Conservation (phyloP, 1,284 basidiomycete genomes). For the Boletus smithii region DNA sequence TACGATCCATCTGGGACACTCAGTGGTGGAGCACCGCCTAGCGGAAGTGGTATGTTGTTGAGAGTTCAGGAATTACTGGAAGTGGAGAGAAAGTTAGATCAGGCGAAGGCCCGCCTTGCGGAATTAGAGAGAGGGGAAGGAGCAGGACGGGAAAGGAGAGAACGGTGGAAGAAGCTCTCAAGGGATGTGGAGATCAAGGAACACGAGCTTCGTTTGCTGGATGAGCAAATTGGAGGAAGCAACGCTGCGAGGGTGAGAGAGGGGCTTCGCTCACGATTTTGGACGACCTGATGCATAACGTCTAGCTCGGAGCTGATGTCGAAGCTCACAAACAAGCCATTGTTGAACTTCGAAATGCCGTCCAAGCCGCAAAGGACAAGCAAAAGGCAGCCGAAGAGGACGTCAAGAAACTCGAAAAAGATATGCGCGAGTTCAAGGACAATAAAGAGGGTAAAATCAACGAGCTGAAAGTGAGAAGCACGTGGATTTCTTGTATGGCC, state of each 20-base stretch:
- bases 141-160: constrained; percentile 54
- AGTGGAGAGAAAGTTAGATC: constrained; percentile 51
- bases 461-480: constrained; percentile 74
- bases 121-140: constrained; percentile 61
- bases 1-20: constrained; percentile 96
- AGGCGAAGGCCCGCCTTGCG: constrained; percentile 51
- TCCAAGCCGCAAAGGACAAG: constrained; percentile 69
- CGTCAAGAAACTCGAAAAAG: constrained; percentile 84
- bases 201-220: constrained; percentile 81
- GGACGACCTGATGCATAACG: not conserved
- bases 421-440: constrained; percentile 98
- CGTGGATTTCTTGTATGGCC: not conserved
- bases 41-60: constrained; percentile 72
- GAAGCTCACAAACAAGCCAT: constrained; percentile 71
- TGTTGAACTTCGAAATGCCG: constrained; percentile 59
- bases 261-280: not conserved
- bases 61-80: constrained; percentile 83
- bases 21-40: constrained; percentile 87
- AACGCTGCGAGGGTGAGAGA: constrained; percentile 79
- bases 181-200: constrained; percentile 85
- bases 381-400: constrained; percentile 78
- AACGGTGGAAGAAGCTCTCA: constrained; percentile 65
- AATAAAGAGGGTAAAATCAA: constrained; percentile 98
- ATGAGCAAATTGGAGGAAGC: constrained; percentile 85
- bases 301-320: constrained; percentile 79